These are phyloP conservation scores for Cutaneotrichosporon dermatis DNA, from an alignment of 1,284 basidiomycete species.

Conservation along the genomic window DNA sequence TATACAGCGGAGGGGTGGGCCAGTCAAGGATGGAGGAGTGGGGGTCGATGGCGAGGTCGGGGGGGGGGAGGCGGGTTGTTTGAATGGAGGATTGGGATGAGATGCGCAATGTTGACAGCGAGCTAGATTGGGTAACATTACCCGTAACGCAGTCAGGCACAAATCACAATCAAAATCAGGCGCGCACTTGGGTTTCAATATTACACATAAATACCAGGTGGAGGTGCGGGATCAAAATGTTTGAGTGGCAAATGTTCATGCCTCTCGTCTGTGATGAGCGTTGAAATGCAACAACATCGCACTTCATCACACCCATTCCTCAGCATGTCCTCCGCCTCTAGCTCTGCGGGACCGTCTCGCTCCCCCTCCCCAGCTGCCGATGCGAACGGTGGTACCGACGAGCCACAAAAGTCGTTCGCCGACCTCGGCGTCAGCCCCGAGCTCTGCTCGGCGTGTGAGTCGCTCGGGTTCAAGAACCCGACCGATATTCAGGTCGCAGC, in stretches of 20 bases:
- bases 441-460: slow-evolving; percentile 77
- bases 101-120: background rate
- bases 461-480: slow-evolving; percentile 78
- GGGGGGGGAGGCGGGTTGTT: background rate
- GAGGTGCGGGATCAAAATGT: too few relatives aligned
- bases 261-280: background rate
- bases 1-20: background rate
- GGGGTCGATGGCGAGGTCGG: background rate
- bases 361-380: slow-evolving; percentile 14
- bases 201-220: slow-evolving; percentile 1
- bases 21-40: background rate
- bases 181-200: background rate
- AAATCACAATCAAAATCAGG: slow-evolving; percentile 12
- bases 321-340: slow-evolving; percentile 14
- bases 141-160: background rate
- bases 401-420: slow-evolving; percentile 49
- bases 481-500: slow-evolving; percentile 87
- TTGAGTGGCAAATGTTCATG: background rate
- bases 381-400: slow-evolving; percentile 11
- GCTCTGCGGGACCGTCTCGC: slow-evolving; percentile 18
- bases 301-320: too few relatives aligned
- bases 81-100: background rate
- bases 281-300: too few relatives aligned
- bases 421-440: slow-evolving; percentile 82
- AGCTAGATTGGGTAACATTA: background rate